phyloP scores from a whole-genome alignment of 2,329 filamentous ascomycete genomes.

The Colletotrichum zoysiae region DNA sequence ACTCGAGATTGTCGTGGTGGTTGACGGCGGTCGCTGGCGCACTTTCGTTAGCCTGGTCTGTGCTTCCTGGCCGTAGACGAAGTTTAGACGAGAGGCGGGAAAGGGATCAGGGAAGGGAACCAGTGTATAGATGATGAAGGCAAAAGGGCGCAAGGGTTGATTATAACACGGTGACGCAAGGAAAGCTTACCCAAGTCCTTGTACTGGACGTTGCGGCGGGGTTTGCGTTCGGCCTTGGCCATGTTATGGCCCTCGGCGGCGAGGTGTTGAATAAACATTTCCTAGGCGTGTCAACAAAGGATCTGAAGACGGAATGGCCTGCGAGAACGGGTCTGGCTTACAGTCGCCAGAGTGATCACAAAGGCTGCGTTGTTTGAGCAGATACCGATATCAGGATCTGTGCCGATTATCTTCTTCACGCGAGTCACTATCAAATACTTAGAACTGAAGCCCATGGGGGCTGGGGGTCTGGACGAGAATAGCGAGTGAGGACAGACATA shows the following conservation, averaged over 20 bases:
- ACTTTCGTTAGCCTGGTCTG: conserved; percentile 20
- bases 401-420: conserved; percentile 93
- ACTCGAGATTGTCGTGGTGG: conserved; percentile 93
- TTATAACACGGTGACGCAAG: neutral
- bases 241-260: conserved; percentile 87
- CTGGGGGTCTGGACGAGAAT: neutral
- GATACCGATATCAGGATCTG: conserved; percentile 86
- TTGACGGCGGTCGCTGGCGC: conserved; percentile 82
- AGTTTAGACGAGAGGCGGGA: neutral
- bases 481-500: conserved; percentile 58
- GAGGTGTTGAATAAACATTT: conserved; percentile 96
- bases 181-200: conserved; percentile 81
- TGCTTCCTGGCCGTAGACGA: conserved; percentile 17
- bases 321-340: conserved; percentile 52
- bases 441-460: conserved; percentile 23
- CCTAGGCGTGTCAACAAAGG: conserved; percentile 61
- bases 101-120: neutral
- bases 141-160: neutral
- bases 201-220: conserved; percentile 94
- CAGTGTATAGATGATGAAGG: neutral
- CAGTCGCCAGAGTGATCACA: conserved; percentile 90
- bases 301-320: neutral
- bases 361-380: conserved; percentile 97
- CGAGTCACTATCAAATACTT: conserved; percentile 76
- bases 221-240: conserved; percentile 91